A percentile compares a stretch with the other conserved stretches of the same genome.
Evolutionary conservation across 495 filamentous ascomycete species (phyloP).

Genomic region (Podospora bellae-mahoneyi): DNA sequence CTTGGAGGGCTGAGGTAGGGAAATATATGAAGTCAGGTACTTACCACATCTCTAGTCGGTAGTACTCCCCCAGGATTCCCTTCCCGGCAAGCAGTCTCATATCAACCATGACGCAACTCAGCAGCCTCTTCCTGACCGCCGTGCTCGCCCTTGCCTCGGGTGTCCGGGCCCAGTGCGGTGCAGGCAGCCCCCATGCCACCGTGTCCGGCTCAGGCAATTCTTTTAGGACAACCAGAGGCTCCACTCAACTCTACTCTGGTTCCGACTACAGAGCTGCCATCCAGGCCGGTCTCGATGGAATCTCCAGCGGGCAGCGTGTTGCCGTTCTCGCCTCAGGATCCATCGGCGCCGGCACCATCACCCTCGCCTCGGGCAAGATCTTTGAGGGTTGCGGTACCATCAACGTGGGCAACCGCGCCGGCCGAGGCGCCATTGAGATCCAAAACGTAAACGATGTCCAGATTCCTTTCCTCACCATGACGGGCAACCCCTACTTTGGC

Average conservation of each 20-base stretch:
- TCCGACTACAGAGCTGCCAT: slow-evolving; percentile 46
- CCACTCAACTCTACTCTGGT: slow-evolving; percentile 36
- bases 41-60: not conserved
- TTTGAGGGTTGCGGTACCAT: slow-evolving; percentile 52
- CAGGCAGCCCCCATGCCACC: slow-evolving; percentile 37
- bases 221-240: slow-evolving; percentile 36
- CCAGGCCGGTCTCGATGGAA: slow-evolving; percentile 45
- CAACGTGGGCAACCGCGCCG: slow-evolving; percentile 38
- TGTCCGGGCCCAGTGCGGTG: slow-evolving; percentile 39
- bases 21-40: slow-evolving; percentile 1
- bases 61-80: not conserved
- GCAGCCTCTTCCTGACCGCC: slow-evolving; percentile 21
- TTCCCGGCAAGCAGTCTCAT: not conserved
- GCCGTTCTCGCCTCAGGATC: slow-evolving; percentile 60
- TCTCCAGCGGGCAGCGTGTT: slow-evolving; percentile 52
- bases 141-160: slow-evolving; percentile 31
- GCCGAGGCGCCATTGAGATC: slow-evolving; percentile 44
- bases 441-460: slow-evolving; percentile 34
- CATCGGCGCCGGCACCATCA: slow-evolving; percentile 52
- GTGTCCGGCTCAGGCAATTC: slow-evolving; percentile 40
- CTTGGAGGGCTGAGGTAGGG: not conserved
- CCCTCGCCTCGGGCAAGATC: slow-evolving; percentile 42
- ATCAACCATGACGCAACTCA: slow-evolving; percentile 17
- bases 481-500: slow-evolving; percentile 48
- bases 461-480: slow-evolving; percentile 46